Evolutionary conservation across 192 early-diverging fungal genomes (phyloP).

Genomic region (Backusella luteola): DNA sequence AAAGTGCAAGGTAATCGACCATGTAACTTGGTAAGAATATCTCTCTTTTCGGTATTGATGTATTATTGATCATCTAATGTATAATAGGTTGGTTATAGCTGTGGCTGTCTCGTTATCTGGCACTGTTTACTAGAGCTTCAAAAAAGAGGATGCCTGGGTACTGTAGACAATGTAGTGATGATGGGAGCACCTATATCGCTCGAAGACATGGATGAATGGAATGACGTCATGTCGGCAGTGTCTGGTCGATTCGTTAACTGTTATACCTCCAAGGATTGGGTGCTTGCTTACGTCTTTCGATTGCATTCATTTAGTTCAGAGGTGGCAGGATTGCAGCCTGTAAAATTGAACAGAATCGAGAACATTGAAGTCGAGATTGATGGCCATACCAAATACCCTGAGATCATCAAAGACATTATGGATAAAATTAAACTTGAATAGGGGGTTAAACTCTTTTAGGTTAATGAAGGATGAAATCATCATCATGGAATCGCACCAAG

Average conservation of each 20-base stretch:
- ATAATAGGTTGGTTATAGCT: constrained; percentile 49
- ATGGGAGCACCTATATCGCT: constrained; percentile 54
- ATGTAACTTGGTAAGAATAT: constrained; percentile 40
- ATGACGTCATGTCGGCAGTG: constrained; percentile 37
- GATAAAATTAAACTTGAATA: constrained; percentile 18
- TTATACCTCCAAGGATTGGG: constrained; percentile 53
- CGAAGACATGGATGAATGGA: constrained; percentile 39
- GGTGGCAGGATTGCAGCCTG: constrained; percentile 46
- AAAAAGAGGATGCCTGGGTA: constrained; percentile 38
- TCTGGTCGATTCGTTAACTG: constrained; percentile 52
- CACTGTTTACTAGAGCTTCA: constrained; percentile 51
- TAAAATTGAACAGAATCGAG: constrained; percentile 39
- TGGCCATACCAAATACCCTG: constrained; percentile 50
- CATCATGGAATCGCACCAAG: neutral
- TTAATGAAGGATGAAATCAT: neutral
- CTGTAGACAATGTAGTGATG: constrained; percentile 53
- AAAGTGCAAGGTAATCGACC: constrained; percentile 58
- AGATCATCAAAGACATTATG: constrained; percentile 21
- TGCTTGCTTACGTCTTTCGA: constrained; percentile 47
- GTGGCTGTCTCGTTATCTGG: constrained; percentile 58
- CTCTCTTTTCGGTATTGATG: neutral
- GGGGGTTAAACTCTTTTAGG: neutral
- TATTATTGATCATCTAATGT: neutral
- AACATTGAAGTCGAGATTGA: constrained; percentile 48
- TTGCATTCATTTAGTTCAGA: constrained; percentile 48